Evolutionary conservation across 1,139 yeast species (phyloP).

Genomic region (Hyphopichia pseudoburtonii): DNA sequence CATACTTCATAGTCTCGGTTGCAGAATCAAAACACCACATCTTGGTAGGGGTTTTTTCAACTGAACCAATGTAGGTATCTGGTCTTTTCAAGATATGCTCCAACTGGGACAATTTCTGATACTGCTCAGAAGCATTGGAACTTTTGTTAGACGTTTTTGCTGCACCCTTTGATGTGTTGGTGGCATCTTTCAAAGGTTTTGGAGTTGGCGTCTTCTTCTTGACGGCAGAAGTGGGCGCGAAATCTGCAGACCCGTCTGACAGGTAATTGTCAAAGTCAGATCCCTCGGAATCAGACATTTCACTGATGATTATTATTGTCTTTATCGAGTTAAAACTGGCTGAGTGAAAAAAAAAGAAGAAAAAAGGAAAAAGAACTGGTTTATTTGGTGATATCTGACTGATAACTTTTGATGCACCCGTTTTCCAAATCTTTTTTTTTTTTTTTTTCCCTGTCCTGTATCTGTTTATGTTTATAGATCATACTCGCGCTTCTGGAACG

Average conservation of each 20-base stretch:
- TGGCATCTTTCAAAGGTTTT: slow-evolving; percentile 24
- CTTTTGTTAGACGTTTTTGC: slow-evolving; percentile 2
- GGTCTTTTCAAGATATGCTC: slow-evolving; percentile 98
- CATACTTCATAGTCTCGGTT: slow-evolving; percentile 69
- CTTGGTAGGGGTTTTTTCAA: slow-evolving; percentile 73
- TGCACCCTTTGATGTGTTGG: slow-evolving; percentile 14
- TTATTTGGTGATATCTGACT: no score
- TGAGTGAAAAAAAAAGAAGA: no score
- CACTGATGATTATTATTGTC: no score
- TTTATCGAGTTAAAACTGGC: no score
- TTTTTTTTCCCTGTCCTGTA: no score
- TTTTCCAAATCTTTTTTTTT: no score
- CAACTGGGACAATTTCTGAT: slow-evolving; percentile 89
- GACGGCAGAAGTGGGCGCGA: slow-evolving; percentile 11
- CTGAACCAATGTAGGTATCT: slow-evolving; percentile 95
- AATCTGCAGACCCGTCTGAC: slow-evolving; percentile 15
- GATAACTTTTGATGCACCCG: no score
- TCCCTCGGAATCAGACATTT: no score
- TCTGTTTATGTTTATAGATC: no score
- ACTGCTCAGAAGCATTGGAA: slow-evolving; percentile 64
- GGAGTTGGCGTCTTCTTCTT: slow-evolving; percentile 11
- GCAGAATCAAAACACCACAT: slow-evolving; percentile 85
- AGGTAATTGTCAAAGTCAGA: no score
- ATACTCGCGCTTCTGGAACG: no score
- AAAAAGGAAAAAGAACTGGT: no score